Percentiles rank a stretch among this genome's conserved stretches.
Evolutionary conservation across 228 moss, liverwort and hornwort species (phyloP).

Genomic region (Sphagnum magellanicum): DNA sequence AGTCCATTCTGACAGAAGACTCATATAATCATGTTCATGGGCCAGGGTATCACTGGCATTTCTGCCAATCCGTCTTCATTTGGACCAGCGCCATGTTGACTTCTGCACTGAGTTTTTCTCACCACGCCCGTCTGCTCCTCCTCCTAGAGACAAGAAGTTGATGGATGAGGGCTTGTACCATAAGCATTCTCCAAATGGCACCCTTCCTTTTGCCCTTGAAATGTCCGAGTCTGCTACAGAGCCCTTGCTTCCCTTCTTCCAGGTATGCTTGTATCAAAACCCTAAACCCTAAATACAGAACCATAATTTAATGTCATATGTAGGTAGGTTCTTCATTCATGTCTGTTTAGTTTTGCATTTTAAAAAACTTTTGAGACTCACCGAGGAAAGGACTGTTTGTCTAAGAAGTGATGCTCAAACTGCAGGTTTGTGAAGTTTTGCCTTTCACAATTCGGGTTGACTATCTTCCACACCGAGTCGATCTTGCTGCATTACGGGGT

Average conservation of each 20-base stretch:
- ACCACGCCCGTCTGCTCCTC: constrained; percentile 3
- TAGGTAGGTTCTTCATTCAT: background rate
- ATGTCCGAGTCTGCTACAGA: constrained; percentile 21
- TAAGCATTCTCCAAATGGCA: background rate
- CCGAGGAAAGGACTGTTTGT: background rate
- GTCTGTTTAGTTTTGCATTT: background rate
- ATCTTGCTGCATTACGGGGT: constrained; percentile 31
- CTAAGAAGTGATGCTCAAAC: background rate
- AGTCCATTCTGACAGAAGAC: no score
- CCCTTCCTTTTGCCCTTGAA: constrained; percentile 10
- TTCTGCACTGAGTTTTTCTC: constrained; percentile 38
- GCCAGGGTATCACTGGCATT: constrained; percentile 31
- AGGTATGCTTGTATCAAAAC: constrained; percentile 10
- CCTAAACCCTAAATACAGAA: no score
- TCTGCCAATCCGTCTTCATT: constrained; percentile 41
- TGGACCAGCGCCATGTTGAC: constrained; percentile 51
- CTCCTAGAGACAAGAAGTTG: no score
- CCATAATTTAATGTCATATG: no score
- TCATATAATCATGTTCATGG: no score
- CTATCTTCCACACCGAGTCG: constrained; percentile 45
- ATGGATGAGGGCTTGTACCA: background rate
- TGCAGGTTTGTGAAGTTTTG: constrained; percentile 41
- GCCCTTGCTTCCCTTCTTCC: constrained; percentile 40
- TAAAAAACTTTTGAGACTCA: no score
- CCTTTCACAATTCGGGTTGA: constrained; percentile 46